Evolutionary conservation across 2,329 filamentous ascomycete genomes (phyloP).

Genomic region (Lojkania enalia): DNA sequence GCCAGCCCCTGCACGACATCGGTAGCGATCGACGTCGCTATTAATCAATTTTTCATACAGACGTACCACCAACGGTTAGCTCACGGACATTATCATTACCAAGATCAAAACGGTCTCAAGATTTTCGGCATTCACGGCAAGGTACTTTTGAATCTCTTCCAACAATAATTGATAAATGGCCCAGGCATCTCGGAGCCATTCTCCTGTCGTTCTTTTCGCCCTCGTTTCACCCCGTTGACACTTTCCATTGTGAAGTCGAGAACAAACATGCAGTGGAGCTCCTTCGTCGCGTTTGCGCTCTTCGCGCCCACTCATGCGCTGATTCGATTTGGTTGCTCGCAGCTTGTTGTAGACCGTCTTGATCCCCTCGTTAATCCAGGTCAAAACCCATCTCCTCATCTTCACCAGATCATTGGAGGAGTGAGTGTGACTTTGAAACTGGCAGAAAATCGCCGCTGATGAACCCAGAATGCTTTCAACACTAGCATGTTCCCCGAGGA

Average conservation of each 20-base stretch:
- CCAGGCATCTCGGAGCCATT: neutral
- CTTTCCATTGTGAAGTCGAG: neutral
- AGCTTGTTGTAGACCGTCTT: slow-evolving; percentile 32
- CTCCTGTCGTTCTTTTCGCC: neutral
- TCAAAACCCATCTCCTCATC: slow-evolving; percentile 23
- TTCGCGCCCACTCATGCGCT: slow-evolving; percentile 23
- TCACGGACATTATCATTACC: neutral
- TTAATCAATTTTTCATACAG: no score
- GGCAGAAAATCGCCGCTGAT: neutral
- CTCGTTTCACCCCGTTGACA: neutral
- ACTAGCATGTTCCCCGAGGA: slow-evolving; percentile 23
- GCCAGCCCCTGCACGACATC: no score
- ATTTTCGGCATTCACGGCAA: neutral
- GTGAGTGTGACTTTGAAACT: slow-evolving; percentile 5
- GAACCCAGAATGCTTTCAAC: slow-evolving; percentile 25
- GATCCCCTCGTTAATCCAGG: slow-evolving; percentile 33
- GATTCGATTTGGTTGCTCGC: slow-evolving; percentile 32
- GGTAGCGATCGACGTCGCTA: no score
- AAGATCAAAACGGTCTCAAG: neutral
- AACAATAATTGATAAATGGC: neutral
- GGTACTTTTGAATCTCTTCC: neutral
- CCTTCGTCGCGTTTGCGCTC: slow-evolving; percentile 19
- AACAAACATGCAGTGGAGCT: slow-evolving; percentile 21
- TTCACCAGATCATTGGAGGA: slow-evolving; percentile 34
- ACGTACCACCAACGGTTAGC: neutral